Percentiles rank a stretch among this genome's conserved stretches.
These are phyloP conservation scores for Tremella yokohamensis DNA, from an alignment of 768 basidiomycete genomes.

Conservation along the genomic window DNA sequence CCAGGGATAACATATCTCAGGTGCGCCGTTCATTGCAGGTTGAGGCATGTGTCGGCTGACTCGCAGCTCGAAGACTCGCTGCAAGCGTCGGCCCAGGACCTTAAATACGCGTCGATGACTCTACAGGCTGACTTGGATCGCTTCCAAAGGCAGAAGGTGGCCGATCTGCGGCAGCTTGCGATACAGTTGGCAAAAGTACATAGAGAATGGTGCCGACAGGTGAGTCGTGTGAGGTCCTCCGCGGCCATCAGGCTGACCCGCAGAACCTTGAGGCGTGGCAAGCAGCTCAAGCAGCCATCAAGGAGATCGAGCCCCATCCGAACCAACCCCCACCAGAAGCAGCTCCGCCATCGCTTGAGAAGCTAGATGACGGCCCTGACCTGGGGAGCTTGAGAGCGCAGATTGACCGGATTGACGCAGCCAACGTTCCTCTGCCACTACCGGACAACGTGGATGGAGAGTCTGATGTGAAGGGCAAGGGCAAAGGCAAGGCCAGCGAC, in stretches of 20 bases:
- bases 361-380: conserved; percentile 4
- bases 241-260: background rate
- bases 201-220: conserved; percentile 96
- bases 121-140: conserved; percentile 97
- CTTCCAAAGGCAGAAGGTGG: conserved; percentile 98
- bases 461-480: conserved; percentile 16
- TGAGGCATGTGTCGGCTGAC: conserved; percentile 8
- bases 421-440: conserved; percentile 39
- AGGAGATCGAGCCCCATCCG: conserved; percentile 84
- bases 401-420: conserved; percentile 41
- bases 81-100: conserved; percentile 84
- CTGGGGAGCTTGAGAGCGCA: conserved; percentile 31
- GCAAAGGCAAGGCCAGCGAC: conserved; percentile 20
- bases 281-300: conserved; percentile 86
- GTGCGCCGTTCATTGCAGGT: conserved; percentile 53
- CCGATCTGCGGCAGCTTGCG: conserved; percentile 88
- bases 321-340: conserved; percentile 56
- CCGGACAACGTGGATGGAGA: conserved; percentile 17
- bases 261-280: conserved; percentile 98
- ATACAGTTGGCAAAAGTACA: conserved; percentile 86
- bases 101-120: conserved; percentile 92
- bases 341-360: conserved; percentile 15
- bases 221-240: conserved; percentile 48
- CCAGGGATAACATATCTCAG: conserved; percentile 90
- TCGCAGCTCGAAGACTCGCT: conserved; percentile 87